These are phyloP conservation scores for Diplodia seriata DNA, from an alignment of 2,329 filamentous ascomycete genomes.

Conservation along the genomic window DNA sequence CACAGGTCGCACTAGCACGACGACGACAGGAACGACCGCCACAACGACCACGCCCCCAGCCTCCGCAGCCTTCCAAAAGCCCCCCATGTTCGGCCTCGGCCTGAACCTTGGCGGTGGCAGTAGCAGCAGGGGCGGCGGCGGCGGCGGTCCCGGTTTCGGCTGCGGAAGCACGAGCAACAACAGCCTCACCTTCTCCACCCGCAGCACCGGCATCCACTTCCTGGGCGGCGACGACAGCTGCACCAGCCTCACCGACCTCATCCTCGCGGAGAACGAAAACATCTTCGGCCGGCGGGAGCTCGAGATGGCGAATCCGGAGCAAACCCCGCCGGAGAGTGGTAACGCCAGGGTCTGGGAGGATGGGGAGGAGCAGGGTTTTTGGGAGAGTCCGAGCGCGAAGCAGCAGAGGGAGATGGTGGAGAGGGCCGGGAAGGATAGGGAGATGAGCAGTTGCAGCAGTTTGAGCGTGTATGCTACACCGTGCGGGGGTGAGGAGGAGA, in stretches of 20 bases:
- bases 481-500: neutral
- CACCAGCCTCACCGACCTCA: constrained; percentile 27
- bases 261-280: constrained; percentile 14
- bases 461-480: constrained; percentile 6
- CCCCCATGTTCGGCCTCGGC: constrained; percentile 7
- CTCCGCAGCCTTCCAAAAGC: neutral
- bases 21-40: neutral
- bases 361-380: constrained; percentile 40
- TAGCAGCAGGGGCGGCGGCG: neutral
- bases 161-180: constrained; percentile 2
- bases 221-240: constrained; percentile 23
- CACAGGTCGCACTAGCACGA: constrained; percentile 8
- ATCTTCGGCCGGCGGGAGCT: constrained; percentile 25
- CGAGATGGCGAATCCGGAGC: constrained; percentile 3
- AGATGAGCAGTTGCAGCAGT: neutral
- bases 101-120: constrained; percentile 14
- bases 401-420: constrained; percentile 1
- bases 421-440: neutral
- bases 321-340: neutral
- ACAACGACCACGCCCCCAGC: neutral
- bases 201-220: neutral
- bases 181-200: neutral
- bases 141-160: neutral
- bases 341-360: constrained; percentile 43
- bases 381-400: constrained; percentile 33